Percentiles rank a stretch among this genome's conserved stretches.
Conservation (phyloP, 345 rosid species). For the Acer campestre region DNA sequence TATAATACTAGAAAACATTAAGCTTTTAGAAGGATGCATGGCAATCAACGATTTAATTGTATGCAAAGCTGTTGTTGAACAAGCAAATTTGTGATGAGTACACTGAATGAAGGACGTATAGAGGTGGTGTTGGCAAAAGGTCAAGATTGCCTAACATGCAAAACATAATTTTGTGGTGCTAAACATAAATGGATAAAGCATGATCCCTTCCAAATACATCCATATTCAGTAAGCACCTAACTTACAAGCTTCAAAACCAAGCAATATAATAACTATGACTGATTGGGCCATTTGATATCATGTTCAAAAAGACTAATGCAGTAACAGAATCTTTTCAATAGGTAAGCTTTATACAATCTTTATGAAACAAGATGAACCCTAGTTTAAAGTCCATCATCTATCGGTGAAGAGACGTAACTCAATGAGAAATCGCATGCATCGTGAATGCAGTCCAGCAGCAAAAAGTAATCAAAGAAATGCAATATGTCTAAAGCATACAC, state of each 20-base stretch:
- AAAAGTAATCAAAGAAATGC: not conserved
- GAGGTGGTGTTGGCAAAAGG: not conserved
- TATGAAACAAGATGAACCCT: not conserved
- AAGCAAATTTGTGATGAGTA: not conserved
- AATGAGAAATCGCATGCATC: not conserved
- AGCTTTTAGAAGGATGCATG: not conserved
- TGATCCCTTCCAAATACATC: not conserved
- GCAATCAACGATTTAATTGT: not conserved
- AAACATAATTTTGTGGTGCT: not conserved
- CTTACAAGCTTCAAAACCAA: not conserved
- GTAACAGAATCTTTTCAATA: not conserved
- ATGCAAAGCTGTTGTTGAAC: not conserved
- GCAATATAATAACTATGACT: not conserved
- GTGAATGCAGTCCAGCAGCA: not conserved
- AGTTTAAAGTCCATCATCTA: not conserved
- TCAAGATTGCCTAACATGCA: not conserved
- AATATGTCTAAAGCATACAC: not conserved
- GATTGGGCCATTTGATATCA: not conserved
- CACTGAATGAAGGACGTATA: not conserved
- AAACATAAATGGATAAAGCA: not conserved
- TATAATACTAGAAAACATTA: not conserved
- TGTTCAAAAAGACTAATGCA: not conserved
- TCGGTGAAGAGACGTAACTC: not conserved
- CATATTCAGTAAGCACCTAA: not conserved
- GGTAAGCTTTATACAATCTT: conserved; percentile 1